Conservation (phyloP, 2,329 filamentous ascomycete species). For the Cercospora brassicicola region DNA sequence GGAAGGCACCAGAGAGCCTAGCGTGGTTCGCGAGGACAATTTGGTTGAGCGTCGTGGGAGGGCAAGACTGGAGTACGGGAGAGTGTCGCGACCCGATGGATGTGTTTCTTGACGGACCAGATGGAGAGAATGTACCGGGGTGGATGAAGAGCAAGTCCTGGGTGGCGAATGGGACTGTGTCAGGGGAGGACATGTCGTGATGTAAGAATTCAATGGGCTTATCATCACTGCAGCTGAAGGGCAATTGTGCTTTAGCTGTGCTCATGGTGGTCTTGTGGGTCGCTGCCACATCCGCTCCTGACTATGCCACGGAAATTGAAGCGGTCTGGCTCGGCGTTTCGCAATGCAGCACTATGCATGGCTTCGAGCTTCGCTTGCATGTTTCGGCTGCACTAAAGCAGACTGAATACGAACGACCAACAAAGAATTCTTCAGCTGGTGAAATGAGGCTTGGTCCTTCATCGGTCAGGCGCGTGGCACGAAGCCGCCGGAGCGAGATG, state of each 20-base stretch:
- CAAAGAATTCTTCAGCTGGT: neutral
- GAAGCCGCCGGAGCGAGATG: neutral
- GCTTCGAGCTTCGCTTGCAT: neutral
- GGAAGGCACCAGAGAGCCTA: neutral
- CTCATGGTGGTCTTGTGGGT: neutral
- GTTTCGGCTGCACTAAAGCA: too few species aligned
- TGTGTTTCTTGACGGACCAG: neutral
- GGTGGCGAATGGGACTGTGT: neutral
- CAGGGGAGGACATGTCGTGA: neutral
- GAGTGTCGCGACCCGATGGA: neutral
- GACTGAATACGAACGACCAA: neutral
- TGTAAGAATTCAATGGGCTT: neutral
- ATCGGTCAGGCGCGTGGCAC: neutral
- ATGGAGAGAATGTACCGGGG: neutral
- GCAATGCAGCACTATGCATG: neutral
- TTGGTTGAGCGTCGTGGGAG: neutral
- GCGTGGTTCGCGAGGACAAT: neutral
- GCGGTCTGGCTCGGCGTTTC: neutral
- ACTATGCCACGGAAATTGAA: neutral
- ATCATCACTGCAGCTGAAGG: neutral
- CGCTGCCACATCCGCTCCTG: neutral
- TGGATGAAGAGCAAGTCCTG: neutral
- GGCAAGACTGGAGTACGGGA: neutral
- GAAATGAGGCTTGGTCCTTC: neutral
- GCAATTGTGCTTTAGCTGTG: neutral